Evolutionary conservation across 306 rosid genomes (phyloP).

Genomic region (Begonia masoniana): DNA sequence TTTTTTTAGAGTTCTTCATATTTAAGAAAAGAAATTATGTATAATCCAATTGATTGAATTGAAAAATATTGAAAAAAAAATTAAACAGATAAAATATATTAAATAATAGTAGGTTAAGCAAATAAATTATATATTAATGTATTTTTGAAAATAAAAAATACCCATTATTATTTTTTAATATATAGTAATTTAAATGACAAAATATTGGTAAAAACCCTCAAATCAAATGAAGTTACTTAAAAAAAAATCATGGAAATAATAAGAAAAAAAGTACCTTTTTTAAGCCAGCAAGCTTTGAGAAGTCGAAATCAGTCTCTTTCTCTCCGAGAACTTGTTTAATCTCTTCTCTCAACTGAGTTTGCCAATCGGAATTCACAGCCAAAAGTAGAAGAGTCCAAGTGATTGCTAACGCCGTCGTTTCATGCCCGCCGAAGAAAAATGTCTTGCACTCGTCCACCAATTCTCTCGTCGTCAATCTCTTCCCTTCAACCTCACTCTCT

Average conservation of each 20-base stretch:
- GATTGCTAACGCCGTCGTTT: slow-evolving; percentile 81
- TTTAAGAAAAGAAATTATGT: too few species aligned
- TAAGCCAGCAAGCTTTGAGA: slow-evolving; percentile 33
- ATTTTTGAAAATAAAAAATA: too few species aligned
- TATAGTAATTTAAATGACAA: not conserved
- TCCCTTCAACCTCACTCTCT: slow-evolving; percentile 21
- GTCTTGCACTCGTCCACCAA: slow-evolving; percentile 86
- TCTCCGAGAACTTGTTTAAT: slow-evolving; percentile 49
- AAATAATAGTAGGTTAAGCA: too few species aligned
- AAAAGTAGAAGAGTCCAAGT: slow-evolving; percentile 77
- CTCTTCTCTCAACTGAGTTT: slow-evolving; percentile 56
- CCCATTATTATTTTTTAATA: not conserved
- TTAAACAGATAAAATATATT: too few species aligned
- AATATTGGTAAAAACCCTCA: not conserved
- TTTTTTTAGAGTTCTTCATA: too few species aligned
- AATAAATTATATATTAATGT: too few species aligned
- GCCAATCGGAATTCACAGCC: slow-evolving; percentile 62
- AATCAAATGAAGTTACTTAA: too few species aligned
- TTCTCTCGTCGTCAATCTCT: slow-evolving; percentile 29
- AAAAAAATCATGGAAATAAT: not conserved
- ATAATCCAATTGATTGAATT: too few species aligned
- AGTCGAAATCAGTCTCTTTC: slow-evolving; percentile 37
- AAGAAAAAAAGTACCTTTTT: slow-evolving; percentile 43
- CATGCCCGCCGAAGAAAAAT: slow-evolving; percentile 85
- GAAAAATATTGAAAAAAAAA: too few species aligned